Evolutionary conservation across 768 basidiomycete genomes (phyloP), one percentile per base, ranked within the genome.

Genomic region (Trametes cingulata): DNA sequence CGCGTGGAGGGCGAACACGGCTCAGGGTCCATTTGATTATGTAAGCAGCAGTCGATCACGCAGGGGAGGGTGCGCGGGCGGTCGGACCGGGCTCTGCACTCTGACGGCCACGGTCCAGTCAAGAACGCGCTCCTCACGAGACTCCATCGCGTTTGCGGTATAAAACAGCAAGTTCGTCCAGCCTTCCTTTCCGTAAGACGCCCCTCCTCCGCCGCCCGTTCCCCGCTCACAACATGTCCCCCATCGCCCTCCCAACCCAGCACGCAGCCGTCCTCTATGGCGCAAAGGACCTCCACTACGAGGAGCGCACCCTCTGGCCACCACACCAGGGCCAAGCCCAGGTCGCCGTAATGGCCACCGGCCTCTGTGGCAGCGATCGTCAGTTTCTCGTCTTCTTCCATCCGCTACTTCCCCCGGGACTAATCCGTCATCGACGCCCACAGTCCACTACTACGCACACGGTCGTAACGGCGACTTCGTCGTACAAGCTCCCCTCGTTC

Each of bases 391-490:
- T 33, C 39, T 17, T 1, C 14, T 42, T 66, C 40, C 29, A 49
- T 42, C 62, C 55, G 56, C 64, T 58, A 61, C 58, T 57, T 61
- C 53, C 46, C 22, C 27, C 43, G 40, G 9, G 12, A 53, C 56
- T 29, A 14, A 52, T 40, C 55, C 52, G 52, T 49, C 52, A 35
- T 58, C 43, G 14, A 14, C 62, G 25, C 61, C 22, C 35, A 22
- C 67, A 95, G 93, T 95, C 10, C 95, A 97, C 74, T 97, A 98
- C 77, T 97, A 90, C 75, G 73, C 78, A 33, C 87, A 94, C 67
- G 94, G 90, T 20, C 85, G 92, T 42, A 98, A 97, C 73, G 95
- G 95, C 48, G 92, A 93, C 73, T 97, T 95, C 75, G 88, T 86
- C 51, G 80, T 97, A 62, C 88, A 85, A 61, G 80, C 85, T 6